These are phyloP conservation scores for Scedosporium dehoogii DNA, from an alignment of 2,329 filamentous ascomycete genomes.

Conservation along the genomic window DNA sequence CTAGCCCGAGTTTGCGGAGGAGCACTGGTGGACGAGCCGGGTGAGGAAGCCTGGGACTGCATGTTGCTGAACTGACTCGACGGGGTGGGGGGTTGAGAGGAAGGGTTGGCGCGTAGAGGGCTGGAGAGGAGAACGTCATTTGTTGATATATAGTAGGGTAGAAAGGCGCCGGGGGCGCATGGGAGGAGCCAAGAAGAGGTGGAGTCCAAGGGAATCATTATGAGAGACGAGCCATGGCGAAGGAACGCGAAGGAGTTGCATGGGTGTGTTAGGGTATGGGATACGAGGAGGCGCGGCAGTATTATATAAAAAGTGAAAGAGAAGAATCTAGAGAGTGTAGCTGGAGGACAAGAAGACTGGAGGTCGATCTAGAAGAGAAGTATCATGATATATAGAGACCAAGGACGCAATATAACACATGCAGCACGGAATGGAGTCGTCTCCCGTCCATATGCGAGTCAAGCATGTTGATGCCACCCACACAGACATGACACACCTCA, in stretches of 20 bases:
- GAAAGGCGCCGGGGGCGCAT: background rate
- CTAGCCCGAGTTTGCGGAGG: conserved; percentile 19
- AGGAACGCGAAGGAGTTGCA: background rate
- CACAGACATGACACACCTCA: background rate
- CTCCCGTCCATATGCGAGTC: background rate
- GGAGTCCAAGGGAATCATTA: background rate
- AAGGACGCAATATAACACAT: background rate
- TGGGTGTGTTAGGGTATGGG: background rate
- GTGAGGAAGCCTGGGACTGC: conserved; percentile 12
- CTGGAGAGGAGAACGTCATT: background rate
- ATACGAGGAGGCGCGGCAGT: background rate
- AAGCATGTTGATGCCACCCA: background rate
- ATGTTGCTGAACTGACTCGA: background rate
- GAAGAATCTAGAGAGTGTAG: background rate
- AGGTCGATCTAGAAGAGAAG: background rate
- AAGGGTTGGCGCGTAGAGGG: background rate
- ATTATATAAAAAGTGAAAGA: background rate
- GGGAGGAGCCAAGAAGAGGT: background rate
- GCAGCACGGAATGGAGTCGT: background rate
- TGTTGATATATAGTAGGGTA: background rate
- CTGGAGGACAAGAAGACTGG: background rate
- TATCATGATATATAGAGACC: background rate
- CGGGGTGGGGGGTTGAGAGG: background rate
- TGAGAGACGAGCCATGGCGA: background rate
- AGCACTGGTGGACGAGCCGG: conserved; percentile 19